phyloP scores from a whole-genome alignment of 257 asterid genomes.

The Jasminum sambac region DNA sequence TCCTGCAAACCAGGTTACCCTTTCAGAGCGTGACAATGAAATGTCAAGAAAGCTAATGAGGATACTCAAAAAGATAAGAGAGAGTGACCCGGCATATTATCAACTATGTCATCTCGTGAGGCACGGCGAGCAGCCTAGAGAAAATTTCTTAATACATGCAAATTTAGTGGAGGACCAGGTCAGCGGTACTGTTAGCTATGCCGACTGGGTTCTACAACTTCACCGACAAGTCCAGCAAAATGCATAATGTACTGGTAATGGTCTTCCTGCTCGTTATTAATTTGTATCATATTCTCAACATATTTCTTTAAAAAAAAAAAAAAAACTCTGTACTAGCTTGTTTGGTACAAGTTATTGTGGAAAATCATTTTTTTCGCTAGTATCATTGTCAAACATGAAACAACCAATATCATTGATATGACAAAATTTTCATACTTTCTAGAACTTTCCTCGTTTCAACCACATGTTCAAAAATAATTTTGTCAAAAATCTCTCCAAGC shows the following conservation, averaged over 20 bases:
- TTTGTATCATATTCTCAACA: background rate
- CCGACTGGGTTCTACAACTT: constrained; percentile 75
- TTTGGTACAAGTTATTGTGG: no score
- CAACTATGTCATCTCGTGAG: constrained; percentile 70
- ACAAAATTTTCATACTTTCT: no score
- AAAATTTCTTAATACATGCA: constrained; percentile 54
- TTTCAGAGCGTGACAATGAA: constrained; percentile 49
- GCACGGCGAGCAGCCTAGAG: constrained; percentile 88
- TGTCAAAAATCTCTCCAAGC: no score
- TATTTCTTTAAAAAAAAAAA: background rate
- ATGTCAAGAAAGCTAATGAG: constrained; percentile 61
- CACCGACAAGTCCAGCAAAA: constrained; percentile 72
- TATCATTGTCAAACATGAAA: no score
- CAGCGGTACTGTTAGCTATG: constrained; percentile 65
- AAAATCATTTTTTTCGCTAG: no score
- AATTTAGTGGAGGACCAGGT: constrained; percentile 70
- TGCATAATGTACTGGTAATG: constrained; percentile 56
- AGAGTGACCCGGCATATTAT: constrained; percentile 58
- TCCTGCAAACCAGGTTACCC: constrained; percentile 49
- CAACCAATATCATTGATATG: no score
- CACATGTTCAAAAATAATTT: no score
- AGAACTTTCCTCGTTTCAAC: no score
- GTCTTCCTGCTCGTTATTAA: background rate
- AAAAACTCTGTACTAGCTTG: background rate
- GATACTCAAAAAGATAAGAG: constrained; percentile 51